Evolutionary conservation across 2,329 filamentous ascomycete species (phyloP).

Genomic region (Monilinia aucupariae): DNA sequence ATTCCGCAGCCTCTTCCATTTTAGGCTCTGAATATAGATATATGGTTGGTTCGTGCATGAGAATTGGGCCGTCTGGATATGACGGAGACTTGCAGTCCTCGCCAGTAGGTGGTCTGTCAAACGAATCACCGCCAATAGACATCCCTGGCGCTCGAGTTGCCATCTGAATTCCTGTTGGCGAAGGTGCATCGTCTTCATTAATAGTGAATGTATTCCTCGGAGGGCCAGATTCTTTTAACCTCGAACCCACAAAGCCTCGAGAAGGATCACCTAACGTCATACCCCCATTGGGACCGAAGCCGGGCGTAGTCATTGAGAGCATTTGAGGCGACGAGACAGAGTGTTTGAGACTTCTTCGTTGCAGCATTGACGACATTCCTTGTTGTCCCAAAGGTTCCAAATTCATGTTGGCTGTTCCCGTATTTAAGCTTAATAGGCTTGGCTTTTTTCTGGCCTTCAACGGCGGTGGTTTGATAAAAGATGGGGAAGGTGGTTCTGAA

Average conservation of each 20-base stretch:
- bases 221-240: slow-evolving; percentile 32
- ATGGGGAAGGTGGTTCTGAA: slow-evolving; percentile 56
- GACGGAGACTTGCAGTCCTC: slow-evolving; percentile 76
- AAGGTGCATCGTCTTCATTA: slow-evolving; percentile 36
- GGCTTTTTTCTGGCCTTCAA: slow-evolving; percentile 64
- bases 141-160: slow-evolving; percentile 47
- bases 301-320: slow-evolving; percentile 47
- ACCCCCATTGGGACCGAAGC: slow-evolving; percentile 55
- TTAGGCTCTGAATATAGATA: slow-evolving; percentile 77
- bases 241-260: slow-evolving; percentile 27
- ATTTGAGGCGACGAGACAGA: slow-evolving; percentile 64
- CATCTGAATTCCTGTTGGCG: slow-evolving; percentile 54
- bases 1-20: slow-evolving; percentile 67
- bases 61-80: slow-evolving; percentile 75
- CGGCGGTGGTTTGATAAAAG: slow-evolving; percentile 73
- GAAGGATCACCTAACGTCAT: slow-evolving; percentile 53
- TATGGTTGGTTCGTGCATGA: slow-evolving; percentile 73
- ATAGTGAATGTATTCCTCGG: slow-evolving; percentile 30
- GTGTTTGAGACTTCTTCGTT: slow-evolving; percentile 59
- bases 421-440: slow-evolving; percentile 73
- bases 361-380: slow-evolving; percentile 52
- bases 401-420: slow-evolving; percentile 50
- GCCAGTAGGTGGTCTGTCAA: slow-evolving; percentile 64
- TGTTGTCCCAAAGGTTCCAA: slow-evolving; percentile 53
- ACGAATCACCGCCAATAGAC: slow-evolving; percentile 54